Evolutionary conservation across 2,329 filamentous ascomycete species (phyloP).

Genomic region (Phoma herbarum): DNA sequence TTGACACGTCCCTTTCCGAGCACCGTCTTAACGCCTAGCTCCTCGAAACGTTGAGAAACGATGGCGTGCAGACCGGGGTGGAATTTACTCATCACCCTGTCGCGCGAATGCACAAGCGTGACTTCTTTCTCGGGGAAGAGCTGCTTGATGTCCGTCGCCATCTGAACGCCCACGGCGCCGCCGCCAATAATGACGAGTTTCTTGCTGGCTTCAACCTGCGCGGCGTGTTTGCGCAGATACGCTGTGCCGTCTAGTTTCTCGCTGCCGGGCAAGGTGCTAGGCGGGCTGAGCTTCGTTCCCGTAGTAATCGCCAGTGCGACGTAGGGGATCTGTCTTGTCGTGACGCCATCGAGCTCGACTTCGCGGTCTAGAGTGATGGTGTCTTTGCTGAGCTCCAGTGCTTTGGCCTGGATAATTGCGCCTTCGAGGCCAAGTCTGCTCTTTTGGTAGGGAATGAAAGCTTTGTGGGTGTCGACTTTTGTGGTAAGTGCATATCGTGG

Average conservation of each 20-base stretch:
- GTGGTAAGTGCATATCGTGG: conserved; percentile 66
- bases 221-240: conserved; percentile 53
- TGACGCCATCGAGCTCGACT: conserved; percentile 43
- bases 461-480: conserved; percentile 64
- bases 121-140: conserved; percentile 65
- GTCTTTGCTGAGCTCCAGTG: conserved; percentile 49
- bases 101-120: conserved; percentile 66
- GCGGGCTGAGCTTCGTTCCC: conserved; percentile 53
- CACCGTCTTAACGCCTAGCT: conserved; percentile 62
- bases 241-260: conserved; percentile 35
- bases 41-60: conserved; percentile 57
- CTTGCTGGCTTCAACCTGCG: conserved; percentile 60
- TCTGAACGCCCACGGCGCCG: conserved; percentile 69
- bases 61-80: conserved; percentile 44
- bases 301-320: conserved; percentile 67
- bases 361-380: conserved; percentile 52
- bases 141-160: conserved; percentile 67
- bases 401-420: conserved; percentile 52
- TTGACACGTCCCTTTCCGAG: conserved; percentile 1
- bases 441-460: conserved; percentile 67
- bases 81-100: conserved; percentile 61
- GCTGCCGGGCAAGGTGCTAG: conserved; percentile 13
- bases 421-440: conserved; percentile 31
- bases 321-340: conserved; percentile 55
- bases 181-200: conserved; percentile 61